Conservation (phyloP, 495 filamentous ascomycete genomes). For the Penicillium chermesinum region DNA sequence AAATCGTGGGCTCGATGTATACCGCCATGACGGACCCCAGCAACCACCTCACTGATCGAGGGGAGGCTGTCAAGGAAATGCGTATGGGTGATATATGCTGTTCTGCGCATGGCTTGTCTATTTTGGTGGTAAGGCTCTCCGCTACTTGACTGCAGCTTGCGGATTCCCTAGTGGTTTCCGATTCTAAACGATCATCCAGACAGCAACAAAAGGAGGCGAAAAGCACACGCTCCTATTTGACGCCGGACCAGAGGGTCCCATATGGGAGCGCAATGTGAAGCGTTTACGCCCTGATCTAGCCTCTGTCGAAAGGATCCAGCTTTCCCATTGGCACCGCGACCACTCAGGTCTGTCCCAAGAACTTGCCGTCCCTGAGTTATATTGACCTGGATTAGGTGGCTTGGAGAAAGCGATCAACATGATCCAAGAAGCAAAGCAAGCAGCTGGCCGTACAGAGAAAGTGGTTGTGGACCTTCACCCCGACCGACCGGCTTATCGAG, state of each 20-base stretch:
- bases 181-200: too few relatives aligned
- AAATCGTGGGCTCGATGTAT: conserved; percentile 38
- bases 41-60: conserved; percentile 32
- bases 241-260: conserved; percentile 52
- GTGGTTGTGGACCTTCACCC: conserved; percentile 53
- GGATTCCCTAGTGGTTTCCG: too few relatives aligned
- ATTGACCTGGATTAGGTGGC: conserved; percentile 35
- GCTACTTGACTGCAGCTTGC: too few relatives aligned
- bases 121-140: conserved; percentile 46
- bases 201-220: conserved; percentile 46
- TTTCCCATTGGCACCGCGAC: conserved; percentile 67
- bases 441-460: conserved; percentile 18
- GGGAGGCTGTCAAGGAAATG: conserved; percentile 42
- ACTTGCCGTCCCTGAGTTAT: background rate
- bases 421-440: conserved; percentile 43
- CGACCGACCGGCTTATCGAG: conserved; percentile 49
- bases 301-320: conserved; percentile 68
- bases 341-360: conserved; percentile 39
- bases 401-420: conserved; percentile 41
- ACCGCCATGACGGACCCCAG: conserved; percentile 30
- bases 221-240: conserved; percentile 56
- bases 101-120: conserved; percentile 54
- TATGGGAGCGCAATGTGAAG: conserved; percentile 51
- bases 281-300: conserved; percentile 49
- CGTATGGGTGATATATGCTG: conserved; percentile 56